A percentile compares a stretch with the other conserved stretches of the same genome.
Evolutionary conservation across 1,284 basidiomycete species (phyloP).

Genomic region (Flammula alnicola): DNA sequence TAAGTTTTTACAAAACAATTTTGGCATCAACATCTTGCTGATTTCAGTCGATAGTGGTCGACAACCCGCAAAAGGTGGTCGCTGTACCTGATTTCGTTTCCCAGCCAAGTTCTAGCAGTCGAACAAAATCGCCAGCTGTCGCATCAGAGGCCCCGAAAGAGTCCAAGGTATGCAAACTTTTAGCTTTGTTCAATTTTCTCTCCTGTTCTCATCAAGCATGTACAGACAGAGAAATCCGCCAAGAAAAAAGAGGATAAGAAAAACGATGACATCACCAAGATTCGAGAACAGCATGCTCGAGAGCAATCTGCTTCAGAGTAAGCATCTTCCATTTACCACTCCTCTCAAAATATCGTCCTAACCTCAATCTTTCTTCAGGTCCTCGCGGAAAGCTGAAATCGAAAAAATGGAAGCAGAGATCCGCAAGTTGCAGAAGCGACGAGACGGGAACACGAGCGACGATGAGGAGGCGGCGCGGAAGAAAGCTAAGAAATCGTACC

Average conservation of each 20-base stretch:
- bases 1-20: conserved; percentile 45
- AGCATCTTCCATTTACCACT: conserved; percentile 25
- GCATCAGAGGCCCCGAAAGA: conserved; percentile 15
- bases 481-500: conserved; percentile 71
- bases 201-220: too few species aligned
- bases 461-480: conserved; percentile 59
- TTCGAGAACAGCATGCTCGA: conserved; percentile 74
- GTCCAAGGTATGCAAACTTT: conserved; percentile 15
- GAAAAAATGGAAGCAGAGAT: conserved; percentile 89
- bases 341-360: too few species aligned
- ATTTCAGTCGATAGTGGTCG: conserved; percentile 51
- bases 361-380: conserved; percentile 41
- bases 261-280: conserved; percentile 65
- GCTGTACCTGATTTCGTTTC: conserved; percentile 41
- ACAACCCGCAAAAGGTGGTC: conserved; percentile 38
- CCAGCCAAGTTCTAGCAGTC: conserved; percentile 23
- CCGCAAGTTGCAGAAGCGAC: conserved; percentile 67
- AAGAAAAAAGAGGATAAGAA: conserved; percentile 47
- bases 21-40: conserved; percentile 4
- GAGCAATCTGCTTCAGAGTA: conserved; percentile 65
- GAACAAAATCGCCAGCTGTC: conserved; percentile 12
- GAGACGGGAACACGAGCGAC: conserved; percentile 59
- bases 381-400: conserved; percentile 77
- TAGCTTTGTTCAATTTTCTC: neutral
- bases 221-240: conserved; percentile 31